Conservation (phyloP, 2,329 filamentous ascomycete species). For the Neonectria punicea region DNA sequence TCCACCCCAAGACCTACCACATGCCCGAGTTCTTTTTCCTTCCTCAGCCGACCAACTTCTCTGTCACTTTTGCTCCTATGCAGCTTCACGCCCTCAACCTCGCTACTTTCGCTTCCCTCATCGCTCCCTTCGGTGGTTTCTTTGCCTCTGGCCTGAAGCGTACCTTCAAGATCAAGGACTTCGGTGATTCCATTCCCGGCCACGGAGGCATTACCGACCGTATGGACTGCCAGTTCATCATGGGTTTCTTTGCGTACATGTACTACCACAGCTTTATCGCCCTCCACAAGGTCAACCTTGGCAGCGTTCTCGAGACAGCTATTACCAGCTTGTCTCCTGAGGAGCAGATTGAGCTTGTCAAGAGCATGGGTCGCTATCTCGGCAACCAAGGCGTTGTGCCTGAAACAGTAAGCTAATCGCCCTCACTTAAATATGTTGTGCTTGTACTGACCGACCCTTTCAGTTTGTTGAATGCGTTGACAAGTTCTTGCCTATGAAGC, state of each 20-base stretch:
- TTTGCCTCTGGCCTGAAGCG: conserved; percentile 98
- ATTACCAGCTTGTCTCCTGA: conserved; percentile 89
- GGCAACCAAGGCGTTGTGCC: conserved; percentile 68
- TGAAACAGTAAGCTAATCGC: conserved; percentile 43
- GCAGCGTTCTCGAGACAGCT: conserved; percentile 87
- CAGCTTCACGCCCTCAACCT: conserved; percentile 93
- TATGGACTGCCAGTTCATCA: conserved; percentile 99
- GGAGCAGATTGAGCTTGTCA: conserved; percentile 87
- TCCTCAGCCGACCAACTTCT: conserved; percentile 67
- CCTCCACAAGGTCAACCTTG: conserved; percentile 84
- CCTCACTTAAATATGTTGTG: too few relatives aligned
- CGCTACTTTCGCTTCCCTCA: conserved; percentile 93
- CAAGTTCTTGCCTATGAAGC: conserved; percentile 35
- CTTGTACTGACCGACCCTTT: neutral
- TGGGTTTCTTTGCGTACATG: conserved; percentile 98
- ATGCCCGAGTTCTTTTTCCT: conserved; percentile 78
- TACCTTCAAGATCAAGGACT: conserved; percentile 99
- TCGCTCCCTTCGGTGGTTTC: conserved; percentile 97
- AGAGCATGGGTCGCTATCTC: conserved; percentile 71
- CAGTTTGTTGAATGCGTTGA: conserved; percentile 44
- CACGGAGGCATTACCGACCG: conserved; percentile 98
- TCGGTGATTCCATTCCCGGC: conserved; percentile 96
- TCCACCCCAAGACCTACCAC: conserved; percentile 79
- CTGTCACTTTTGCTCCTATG: conserved; percentile 83
- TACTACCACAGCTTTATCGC: conserved; percentile 99